Base-by-base conservation (phyloP, 257 asterid species). In the Jaltomata sinuosa region DNA sequence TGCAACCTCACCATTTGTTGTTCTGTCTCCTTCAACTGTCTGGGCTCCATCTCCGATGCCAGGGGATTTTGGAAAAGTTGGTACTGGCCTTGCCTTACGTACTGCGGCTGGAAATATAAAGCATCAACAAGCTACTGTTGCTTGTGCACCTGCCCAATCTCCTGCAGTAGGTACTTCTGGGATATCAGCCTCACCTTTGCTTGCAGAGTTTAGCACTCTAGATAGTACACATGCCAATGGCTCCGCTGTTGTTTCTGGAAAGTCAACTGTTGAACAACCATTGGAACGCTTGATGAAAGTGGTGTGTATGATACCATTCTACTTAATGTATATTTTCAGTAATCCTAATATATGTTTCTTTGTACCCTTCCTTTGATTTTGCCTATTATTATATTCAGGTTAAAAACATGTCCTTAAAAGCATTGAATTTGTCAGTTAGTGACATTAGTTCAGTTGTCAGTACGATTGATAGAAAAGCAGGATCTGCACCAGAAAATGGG, bases 401-500 rank as follows among this genome's bases (percentile, higher is more conserved):
- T 86, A 92, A 92, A 82, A 90, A 92, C 12, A 88, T 90, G 91
- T 89, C 98, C 72, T 32, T 32, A 32, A 89, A 87, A 86, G 92
- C 94, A 38, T 85, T 95, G 92, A 85, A 88, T 89, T 93, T 97
- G 82, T 88, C 99, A 54, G 92, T 95, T 77, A 92, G 91, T 86
- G 99, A 94, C 85, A 94, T 95, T 87, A 86, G 97, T 87, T 94
- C 99, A 12, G 95, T n/a, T n/a, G n/a, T 95, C 86, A 94, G 97
- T 74, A 94, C 94, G 97, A 91, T 92, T 42, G 99, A 95, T 89
- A 93, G 98, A 90, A 93, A 94, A 53, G 97, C 98, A 47, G 98
- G 98, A 86, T 93, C 98, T 86, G 98, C 98, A 77, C 98, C 98
- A 10, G 98, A 97, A 45, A 95, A 95, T 91, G 98, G 98, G 78